Evolutionary conservation across 148 eudicot species (phyloP).

Genomic region (Pharnaceum exiguum): DNA sequence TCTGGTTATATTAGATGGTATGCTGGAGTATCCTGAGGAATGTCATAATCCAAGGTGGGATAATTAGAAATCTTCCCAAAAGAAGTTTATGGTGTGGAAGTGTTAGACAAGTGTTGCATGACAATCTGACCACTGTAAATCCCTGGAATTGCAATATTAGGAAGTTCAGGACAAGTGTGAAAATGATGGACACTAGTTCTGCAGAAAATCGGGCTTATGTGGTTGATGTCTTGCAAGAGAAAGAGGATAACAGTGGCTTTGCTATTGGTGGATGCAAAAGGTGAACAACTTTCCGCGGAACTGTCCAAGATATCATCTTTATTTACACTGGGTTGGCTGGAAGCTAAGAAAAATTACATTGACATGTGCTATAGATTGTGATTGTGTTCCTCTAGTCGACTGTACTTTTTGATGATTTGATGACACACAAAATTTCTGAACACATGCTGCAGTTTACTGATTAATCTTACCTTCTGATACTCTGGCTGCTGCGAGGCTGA

Average conservation of each 20-base stretch:
- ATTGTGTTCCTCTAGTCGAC: neutral
- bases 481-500: too few species aligned
- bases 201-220: constrained; percentile 29
- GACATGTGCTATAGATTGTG: neutral
- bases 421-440: too few species aligned
- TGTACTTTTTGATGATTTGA: neutral
- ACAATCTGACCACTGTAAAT: constrained; percentile 23
- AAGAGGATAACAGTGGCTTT: constrained; percentile 65
- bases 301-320: constrained; percentile 3
- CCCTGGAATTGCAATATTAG: constrained; percentile 17
- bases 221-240: constrained; percentile 34
- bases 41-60: constrained; percentile 34
- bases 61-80: constrained; percentile 23
- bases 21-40: constrained; percentile 44
- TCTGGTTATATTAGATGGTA: constrained; percentile 52
- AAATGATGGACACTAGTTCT: constrained; percentile 63
- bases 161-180: constrained; percentile 28
- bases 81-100: constrained; percentile 26
- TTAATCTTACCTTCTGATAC: too few species aligned
- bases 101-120: constrained; percentile 29
- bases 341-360: neutral
- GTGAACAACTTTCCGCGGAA: constrained; percentile 32
- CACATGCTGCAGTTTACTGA: too few species aligned
- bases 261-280: constrained; percentile 85
- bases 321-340: constrained; percentile 3